These are phyloP conservation scores for Phialophora tarda DNA, from an alignment of 2,329 filamentous ascomycete genomes.

Conservation along the genomic window DNA sequence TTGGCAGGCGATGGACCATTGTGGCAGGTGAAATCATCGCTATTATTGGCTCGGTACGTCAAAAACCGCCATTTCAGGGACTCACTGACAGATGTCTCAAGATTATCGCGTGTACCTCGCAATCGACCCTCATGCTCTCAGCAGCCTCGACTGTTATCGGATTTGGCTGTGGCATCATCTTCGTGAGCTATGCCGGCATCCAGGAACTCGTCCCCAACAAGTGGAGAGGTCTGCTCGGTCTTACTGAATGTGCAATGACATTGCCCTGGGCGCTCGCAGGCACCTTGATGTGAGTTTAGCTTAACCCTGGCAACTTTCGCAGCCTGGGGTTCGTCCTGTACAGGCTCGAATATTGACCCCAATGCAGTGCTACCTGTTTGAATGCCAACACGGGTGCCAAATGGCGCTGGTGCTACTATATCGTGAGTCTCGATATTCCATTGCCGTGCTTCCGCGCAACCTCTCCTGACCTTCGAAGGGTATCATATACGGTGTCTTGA, in stretches of 20 bases:
- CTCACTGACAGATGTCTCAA: conserved; percentile 8
- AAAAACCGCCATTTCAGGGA: background rate
- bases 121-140: conserved; percentile 47
- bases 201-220: conserved; percentile 48
- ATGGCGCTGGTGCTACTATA: conserved; percentile 59
- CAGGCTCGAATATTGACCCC: background rate
- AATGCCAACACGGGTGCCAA: conserved; percentile 46
- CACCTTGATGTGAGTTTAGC: conserved; percentile 53
- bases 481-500: conserved; percentile 21
- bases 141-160: conserved; percentile 44
- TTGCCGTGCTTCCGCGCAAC: background rate
- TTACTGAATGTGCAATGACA: conserved; percentile 46
- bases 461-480: background rate
- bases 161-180: conserved; percentile 48
- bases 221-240: conserved; percentile 44
- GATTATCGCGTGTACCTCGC: conserved; percentile 47
- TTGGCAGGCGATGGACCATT: conserved; percentile 47
- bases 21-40: conserved; percentile 42
- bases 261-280: conserved; percentile 47
- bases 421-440: conserved; percentile 9
- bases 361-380: conserved; percentile 8
- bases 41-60: conserved; percentile 44
- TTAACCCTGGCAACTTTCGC: conserved; percentile 43
- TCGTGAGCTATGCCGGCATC: conserved; percentile 47
- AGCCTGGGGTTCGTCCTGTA: background rate